phyloP scores from a whole-genome alignment of 1,139 yeast species.

The Schwanniomyces etchellsii region DNA sequence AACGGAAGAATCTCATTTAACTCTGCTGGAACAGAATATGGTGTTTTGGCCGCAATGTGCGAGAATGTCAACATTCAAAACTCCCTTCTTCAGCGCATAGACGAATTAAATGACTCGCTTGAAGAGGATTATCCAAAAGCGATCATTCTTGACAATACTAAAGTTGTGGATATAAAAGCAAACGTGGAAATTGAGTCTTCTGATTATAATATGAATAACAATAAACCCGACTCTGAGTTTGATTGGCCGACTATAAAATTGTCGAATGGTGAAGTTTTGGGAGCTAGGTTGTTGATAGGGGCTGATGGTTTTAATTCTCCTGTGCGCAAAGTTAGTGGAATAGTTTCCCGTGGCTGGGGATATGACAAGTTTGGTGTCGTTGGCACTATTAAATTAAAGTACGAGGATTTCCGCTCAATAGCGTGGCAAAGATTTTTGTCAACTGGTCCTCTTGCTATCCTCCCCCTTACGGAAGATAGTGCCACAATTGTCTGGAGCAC shows the following conservation, averaged over 20 bases:
- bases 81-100: conserved; percentile 53
- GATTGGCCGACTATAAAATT: conserved; percentile 79
- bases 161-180: conserved; percentile 49
- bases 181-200: conserved; percentile 12
- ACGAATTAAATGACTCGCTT: conserved; percentile 32
- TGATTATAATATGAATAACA: conserved; percentile 10
- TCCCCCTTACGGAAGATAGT: conserved; percentile 80
- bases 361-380: conserved; percentile 88
- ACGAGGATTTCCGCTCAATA: conserved; percentile 60
- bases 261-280: conserved; percentile 57
- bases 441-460: conserved; percentile 88
- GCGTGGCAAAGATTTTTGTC: conserved; percentile 96
- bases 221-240: conserved; percentile 21
- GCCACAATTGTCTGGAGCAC: conserved; percentile 94
- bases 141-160: conserved; percentile 53
- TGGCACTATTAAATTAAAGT: conserved; percentile 72
- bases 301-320: conserved; percentile 98
- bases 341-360: conserved; percentile 88
- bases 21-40: conserved; percentile 37
- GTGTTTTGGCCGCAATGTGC: conserved; percentile 70
- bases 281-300: conserved; percentile 77
- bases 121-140: conserved; percentile 25
- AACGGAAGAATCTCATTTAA: conserved; percentile 71
- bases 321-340: conserved; percentile 74
- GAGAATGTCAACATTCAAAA: conserved; percentile 84